Base-by-base conservation (phyloP, 2,329 filamentous ascomycete genomes). In the Samsoniella hepiali region DNA sequence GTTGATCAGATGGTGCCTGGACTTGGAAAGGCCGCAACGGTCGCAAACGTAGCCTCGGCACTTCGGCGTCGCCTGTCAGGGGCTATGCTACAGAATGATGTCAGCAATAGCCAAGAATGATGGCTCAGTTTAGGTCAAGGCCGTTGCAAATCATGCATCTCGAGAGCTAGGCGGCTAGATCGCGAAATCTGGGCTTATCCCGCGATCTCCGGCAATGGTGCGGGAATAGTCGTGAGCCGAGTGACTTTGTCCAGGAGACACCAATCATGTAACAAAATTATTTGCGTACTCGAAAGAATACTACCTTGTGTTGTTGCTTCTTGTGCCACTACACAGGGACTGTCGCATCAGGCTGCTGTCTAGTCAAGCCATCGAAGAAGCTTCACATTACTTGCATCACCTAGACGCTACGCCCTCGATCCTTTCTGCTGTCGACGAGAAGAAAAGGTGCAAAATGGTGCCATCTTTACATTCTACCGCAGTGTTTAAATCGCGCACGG, bases 191-290 rank as follows among this genome's bases (percentile, higher is more conserved):
- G 11, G 15, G 5, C 10, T 38, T 44, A 17, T 22, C 47, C 32
- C 45, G 44, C 44, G 32, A 50, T 59, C 57, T 22, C 32, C 57
- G 57, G 57, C 34, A 50, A 59, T 59, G 44, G 13, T 15, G 44
- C 57, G 57, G 57, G n/a, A 40, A 59, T 59, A 59, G 44, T 29
- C 44, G 32, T 15, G n/a, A 29, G 11, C 34, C n/a, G 4, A 22
- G 7, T 15, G 7, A 40, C 45, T 32, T 13, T 36, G 32, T 47
- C 6, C 31, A 50, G 32, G 34, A 38, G 7, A 13, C 22, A 40
- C 34, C 36, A 40, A 31, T 11, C 15, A 6, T 31, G 29, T 49
- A 22, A 22, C 22, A 22, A 1, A 22, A 22, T 22, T 22, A 22
- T 22, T 22, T 22, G 22, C 22, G 22, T 22, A 1, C 22, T 22